Evolutionary conservation across 495 filamentous ascomycete species (phyloP).

Genomic region (Aspergillus nanangensis): DNA sequence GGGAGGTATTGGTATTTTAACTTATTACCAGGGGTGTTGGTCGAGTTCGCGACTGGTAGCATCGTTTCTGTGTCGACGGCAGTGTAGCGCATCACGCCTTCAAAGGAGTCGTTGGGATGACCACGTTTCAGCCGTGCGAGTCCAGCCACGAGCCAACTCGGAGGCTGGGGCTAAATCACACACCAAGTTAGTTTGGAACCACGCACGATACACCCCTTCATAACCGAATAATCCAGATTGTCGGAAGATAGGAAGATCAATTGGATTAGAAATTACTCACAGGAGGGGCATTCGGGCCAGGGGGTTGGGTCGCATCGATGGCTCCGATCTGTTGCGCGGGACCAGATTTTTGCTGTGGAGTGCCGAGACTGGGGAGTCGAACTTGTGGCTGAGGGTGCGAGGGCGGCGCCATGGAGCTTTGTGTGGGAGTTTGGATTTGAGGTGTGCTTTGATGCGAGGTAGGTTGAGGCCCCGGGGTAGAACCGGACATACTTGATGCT

Average conservation of each 20-base stretch:
- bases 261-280: conserved; percentile 42
- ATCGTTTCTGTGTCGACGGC: conserved; percentile 66
- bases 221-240: conserved; percentile 2
- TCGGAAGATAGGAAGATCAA: conserved; percentile 2
- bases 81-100: conserved; percentile 81
- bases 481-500: conserved; percentile 11
- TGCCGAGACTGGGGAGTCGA: conserved; percentile 25
- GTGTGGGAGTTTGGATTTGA: conserved; percentile 46
- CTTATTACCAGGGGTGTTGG: conserved; percentile 40
- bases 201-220: conserved; percentile 2
- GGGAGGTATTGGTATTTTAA: conserved; percentile 75
- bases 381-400: conserved; percentile 37
- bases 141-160: conserved; percentile 69
- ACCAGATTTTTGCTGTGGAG: conserved; percentile 18
- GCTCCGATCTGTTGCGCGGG: conserved; percentile 55
- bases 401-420: conserved; percentile 59
- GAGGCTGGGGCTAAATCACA: conserved; percentile 62
- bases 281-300: conserved; percentile 48
- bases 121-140: conserved; percentile 56
- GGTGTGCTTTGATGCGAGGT: conserved; percentile 49
- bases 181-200: conserved; percentile 12
- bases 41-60: conserved; percentile 43
- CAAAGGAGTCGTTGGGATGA: conserved; percentile 76
- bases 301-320: conserved; percentile 57
- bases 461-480: conserved; percentile 27